Conservation (phyloP, 2,329 filamentous ascomycete species). For the Aspergillus fructus region DNA sequence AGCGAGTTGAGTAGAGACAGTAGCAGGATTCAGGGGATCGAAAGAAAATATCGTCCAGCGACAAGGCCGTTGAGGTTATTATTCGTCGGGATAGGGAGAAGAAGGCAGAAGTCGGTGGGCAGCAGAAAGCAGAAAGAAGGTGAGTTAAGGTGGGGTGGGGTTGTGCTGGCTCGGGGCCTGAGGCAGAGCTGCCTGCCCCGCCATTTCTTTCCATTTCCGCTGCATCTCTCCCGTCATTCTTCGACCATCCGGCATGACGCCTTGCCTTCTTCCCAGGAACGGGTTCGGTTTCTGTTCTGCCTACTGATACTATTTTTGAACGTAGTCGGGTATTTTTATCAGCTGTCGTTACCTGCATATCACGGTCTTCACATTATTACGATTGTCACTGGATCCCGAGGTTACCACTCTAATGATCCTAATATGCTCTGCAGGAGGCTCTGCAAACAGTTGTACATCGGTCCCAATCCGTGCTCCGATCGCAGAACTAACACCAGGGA, state of each 20-base stretch:
- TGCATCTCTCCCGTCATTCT: background rate
- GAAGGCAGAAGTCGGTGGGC: slow-evolving; percentile 10
- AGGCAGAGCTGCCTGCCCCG: slow-evolving; percentile 8
- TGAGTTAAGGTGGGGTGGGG: slow-evolving; percentile 22
- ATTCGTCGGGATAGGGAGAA: slow-evolving; percentile 11
- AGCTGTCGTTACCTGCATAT: background rate
- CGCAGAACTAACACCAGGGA: background rate
- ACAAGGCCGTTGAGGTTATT: slow-evolving; percentile 5
- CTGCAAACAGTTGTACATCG: background rate
- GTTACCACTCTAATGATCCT: background rate
- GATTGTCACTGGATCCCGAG: background rate
- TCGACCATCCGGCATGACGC: background rate
- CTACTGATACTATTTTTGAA: background rate
- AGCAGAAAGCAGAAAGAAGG: slow-evolving; percentile 14
- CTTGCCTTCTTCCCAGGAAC: background rate
- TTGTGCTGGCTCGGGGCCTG: slow-evolving; percentile 18
- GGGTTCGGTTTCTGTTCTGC: background rate
- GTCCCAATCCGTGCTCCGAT: background rate
- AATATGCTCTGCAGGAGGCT: background rate
- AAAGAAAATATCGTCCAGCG: slow-evolving; percentile 7
- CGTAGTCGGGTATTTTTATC: background rate
- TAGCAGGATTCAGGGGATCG: background rate
- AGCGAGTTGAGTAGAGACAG: slow-evolving; percentile 8
- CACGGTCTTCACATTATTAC: background rate
- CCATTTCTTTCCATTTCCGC: background rate